A percentile compares a stretch with the other conserved stretches of the same genome.
These are phyloP conservation scores for Cercophora newfieldiana DNA, from an alignment of 495 filamentous ascomycete species.

Conservation along the genomic window DNA sequence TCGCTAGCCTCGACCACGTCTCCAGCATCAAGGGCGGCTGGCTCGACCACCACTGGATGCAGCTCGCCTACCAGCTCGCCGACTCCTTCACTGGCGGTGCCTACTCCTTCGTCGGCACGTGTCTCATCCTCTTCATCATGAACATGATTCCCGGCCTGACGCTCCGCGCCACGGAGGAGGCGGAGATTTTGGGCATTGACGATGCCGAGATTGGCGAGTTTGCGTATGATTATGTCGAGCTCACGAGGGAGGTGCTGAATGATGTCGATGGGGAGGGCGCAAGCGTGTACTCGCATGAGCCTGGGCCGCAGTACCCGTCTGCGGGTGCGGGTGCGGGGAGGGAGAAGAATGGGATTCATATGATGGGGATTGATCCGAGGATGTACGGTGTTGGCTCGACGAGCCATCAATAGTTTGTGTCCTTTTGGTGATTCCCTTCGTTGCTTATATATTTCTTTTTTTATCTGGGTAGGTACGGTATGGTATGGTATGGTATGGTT, in stretches of 20 bases:
- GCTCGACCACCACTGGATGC: constrained; percentile 88
- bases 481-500: neutral
- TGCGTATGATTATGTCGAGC: constrained; percentile 96
- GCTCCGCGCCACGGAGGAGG: constrained; percentile 78
- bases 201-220: constrained; percentile 97
- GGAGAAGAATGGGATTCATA: constrained; percentile 21
- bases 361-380: constrained; percentile 17
- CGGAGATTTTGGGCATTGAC: constrained; percentile 89
- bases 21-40: constrained; percentile 77
- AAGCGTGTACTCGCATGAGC: constrained; percentile 37
- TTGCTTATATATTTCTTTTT: neutral
- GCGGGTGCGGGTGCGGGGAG: constrained; percentile 10
- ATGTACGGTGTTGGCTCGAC: constrained; percentile 14
- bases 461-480: neutral
- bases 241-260: constrained; percentile 79
- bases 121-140: constrained; percentile 82
- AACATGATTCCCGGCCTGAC: constrained; percentile 82
- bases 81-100: constrained; percentile 79
- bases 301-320: constrained; percentile 5
- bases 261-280: constrained; percentile 49
- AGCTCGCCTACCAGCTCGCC: constrained; percentile 84
- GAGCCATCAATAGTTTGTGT: neutral
- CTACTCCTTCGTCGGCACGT: constrained; percentile 86
- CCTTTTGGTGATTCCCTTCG: neutral
- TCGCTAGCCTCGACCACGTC: constrained; percentile 81